phyloP scores from a whole-genome alignment of 441 rosid genomes.

The Adansonia rubrostipa region DNA sequence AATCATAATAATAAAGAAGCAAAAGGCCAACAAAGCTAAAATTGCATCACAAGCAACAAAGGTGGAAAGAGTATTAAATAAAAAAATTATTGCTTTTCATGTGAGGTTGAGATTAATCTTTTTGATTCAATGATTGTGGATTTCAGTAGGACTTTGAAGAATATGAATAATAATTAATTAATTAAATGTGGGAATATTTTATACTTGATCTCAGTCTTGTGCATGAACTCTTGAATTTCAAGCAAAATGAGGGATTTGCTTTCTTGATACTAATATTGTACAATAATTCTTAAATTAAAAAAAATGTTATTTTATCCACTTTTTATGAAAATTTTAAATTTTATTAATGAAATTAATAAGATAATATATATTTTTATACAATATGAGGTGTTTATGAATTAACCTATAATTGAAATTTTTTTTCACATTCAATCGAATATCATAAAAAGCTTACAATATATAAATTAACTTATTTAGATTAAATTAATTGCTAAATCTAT shows the following conservation, averaged over 20 bases:
- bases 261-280: neutral
- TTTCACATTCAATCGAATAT: no score
- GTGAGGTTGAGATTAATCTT: slow-evolving; percentile 64
- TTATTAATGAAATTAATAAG: no score
- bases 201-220: neutral
- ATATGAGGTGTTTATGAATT: no score
- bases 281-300: no score
- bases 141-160: neutral
- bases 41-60: slow-evolving; percentile 62
- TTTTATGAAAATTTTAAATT: no score
- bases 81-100: slow-evolving; percentile 35
- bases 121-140: slow-evolving; percentile 66
- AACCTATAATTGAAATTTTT: no score
- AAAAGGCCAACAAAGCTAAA: slow-evolving; percentile 29
- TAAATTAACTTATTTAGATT: no score
- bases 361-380: no score
- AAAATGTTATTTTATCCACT: no score
- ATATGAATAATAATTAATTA: neutral
- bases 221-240: neutral
- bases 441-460: no score
- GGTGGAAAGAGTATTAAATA: neutral
- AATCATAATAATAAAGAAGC: slow-evolving; percentile 23
- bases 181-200: neutral
- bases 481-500: no score
- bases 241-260: neutral